Evolutionary conservation across 129 eudicot genomes (phyloP).

Genomic region (Centaurea solstitialis): DNA sequence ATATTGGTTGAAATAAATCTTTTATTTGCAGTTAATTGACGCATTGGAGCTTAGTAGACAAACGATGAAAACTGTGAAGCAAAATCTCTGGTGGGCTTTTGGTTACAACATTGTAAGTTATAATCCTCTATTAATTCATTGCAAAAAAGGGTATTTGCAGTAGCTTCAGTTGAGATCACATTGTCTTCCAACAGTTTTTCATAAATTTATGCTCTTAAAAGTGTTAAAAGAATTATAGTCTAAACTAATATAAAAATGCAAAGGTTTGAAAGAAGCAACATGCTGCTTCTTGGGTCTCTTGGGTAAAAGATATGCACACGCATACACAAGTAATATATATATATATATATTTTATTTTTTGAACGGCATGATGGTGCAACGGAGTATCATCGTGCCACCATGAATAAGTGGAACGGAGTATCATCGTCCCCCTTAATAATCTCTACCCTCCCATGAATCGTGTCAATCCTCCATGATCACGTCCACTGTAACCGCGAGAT

Average conservation of each 20-base stretch:
- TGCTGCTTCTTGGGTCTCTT: neutral
- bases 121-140: constrained; percentile 1
- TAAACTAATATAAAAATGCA: neutral
- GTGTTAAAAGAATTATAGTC: neutral
- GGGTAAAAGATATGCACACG: neutral
- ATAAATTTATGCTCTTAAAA: neutral
- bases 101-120: constrained; percentile 91
- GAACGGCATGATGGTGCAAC: too few relatives aligned
- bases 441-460: too few relatives aligned
- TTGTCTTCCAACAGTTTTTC: neutral
- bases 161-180: neutral
- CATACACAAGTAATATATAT: neutral
- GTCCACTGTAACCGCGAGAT: too few relatives aligned
- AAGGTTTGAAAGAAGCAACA: neutral
- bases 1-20: constrained; percentile 3
- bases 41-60: constrained; percentile 94
- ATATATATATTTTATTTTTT: too few relatives aligned
- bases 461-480: too few relatives aligned
- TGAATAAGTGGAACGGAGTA: too few relatives aligned
- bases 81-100: constrained; percentile 99
- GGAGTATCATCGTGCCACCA: too few relatives aligned
- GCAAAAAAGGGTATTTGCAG: neutral
- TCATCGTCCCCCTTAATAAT: too few relatives aligned
- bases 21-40: constrained; percentile 68
- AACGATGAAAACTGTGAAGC: constrained; percentile 97